A percentile compares a stretch with the other conserved stretches of the same genome.
Conservation (phyloP, 1,284 basidiomycete genomes). For the Cutaneotrichosporon sp. region DNA sequence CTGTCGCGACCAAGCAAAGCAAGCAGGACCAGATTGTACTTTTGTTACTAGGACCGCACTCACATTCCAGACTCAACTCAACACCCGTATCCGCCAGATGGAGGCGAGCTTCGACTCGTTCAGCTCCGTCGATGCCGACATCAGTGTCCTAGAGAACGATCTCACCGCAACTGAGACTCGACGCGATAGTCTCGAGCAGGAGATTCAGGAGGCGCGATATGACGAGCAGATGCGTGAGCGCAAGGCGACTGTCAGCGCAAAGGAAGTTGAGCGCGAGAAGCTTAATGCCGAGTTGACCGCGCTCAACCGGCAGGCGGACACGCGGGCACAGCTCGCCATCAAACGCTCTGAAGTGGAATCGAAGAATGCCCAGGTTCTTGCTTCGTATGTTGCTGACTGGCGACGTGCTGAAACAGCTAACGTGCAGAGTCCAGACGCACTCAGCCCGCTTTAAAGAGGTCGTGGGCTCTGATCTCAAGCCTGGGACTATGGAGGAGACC, state of each 20-base stretch:
- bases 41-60: too few relatives aligned
- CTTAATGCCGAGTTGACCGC: conserved; percentile 67
- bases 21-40: conserved; percentile 61
- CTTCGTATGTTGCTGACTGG: conserved; percentile 56
- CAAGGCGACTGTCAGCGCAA: conserved; percentile 54
- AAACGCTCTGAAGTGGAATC: conserved; percentile 64
- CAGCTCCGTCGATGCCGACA: conserved; percentile 57
- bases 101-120: conserved; percentile 59
- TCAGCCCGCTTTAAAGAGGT: conserved; percentile 62
- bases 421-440: conserved; percentile 59
- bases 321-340: conserved; percentile 72
- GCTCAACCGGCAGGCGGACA: conserved; percentile 74
- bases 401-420: conserved; percentile 1
- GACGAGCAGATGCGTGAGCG: conserved; percentile 66
- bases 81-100: conserved; percentile 44
- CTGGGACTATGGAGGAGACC: conserved; percentile 66
- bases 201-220: conserved; percentile 60
- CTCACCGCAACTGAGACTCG: conserved; percentile 64
- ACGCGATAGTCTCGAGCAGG: conserved; percentile 57
- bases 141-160: conserved; percentile 59
- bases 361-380: conserved; percentile 62
- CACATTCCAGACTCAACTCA: conserved; percentile 26
- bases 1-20: conserved; percentile 36
- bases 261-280: conserved; percentile 68
- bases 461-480: conserved; percentile 57